Evolutionary conservation across 495 filamentous ascomycete genomes (phyloP), one percentile per base, ranked within the genome.

Genomic region (Lentithecium fluviatile): DNA sequence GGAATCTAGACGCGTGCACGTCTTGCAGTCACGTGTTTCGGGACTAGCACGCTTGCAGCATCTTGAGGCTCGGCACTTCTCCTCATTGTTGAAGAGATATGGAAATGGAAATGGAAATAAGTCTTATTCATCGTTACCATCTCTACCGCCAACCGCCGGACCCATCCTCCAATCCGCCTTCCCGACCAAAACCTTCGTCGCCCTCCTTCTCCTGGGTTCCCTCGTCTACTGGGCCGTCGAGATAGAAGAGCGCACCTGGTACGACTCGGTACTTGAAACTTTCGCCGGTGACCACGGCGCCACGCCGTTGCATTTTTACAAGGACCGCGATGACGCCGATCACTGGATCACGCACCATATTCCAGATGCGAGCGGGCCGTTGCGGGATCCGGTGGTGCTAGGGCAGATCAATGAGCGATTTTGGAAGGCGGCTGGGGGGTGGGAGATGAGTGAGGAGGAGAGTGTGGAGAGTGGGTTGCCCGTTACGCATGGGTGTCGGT

Each of bases 401-500:
- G 19, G 17, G 49, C 20, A 37, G 49, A 23, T 48, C 45, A 26
- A n/a, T 15, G 51, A 43, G 51, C 40, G 36, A 43, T 43, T 63
- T 2, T 24, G 23, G 3, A 15, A 43, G 15, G 13, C 13, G 6
- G 40, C 40, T 4, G 40, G 24, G 25, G 53, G 60, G 6, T 63
- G 52, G 40, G 34, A 21, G 37, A 57, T 63, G 60, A 36, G 1
- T 1, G 60, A 51, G 15, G 47, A 63, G 13, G 60, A 63, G 17
- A 52, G 52, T 13, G 20, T n/a, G 15, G 60, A 63, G 45, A 8
- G 6, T 21, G 15, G 24, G 3, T 57, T 63, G 45, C 60, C 60
- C 21, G 60, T 63, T 36, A 63, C 60, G 40, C 60, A 63, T 57
- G 60, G 60, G 10, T 15, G 20, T 50, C 45, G 25, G n/a, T 36